Base-by-base conservation (phyloP, 192 early-diverging fungal genomes). In the Phlyctochytrium bullatum region DNA sequence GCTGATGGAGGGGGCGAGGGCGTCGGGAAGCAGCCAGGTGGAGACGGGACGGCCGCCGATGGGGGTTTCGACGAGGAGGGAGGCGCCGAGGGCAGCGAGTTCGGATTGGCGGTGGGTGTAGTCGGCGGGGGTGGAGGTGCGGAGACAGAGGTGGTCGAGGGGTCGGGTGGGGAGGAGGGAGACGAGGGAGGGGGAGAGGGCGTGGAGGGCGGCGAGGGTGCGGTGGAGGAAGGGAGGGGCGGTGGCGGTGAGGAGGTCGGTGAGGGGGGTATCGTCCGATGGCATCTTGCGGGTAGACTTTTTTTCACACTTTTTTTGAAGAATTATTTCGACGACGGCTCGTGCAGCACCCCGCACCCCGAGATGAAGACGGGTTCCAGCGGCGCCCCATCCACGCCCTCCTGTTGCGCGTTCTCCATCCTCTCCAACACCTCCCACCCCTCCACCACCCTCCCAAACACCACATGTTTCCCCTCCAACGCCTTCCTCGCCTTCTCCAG, bases 371-470 rank as follows among this genome's bases (percentile, higher is more conserved):
- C n/a, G n/a, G n/a, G n/a, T n/a, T n/a, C n/a, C n/a, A n/a, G n/a
- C n/a, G n/a, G n/a, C n/a, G n/a, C n/a, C n/a, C n/a, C n/a, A n/a
- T n/a, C n/a, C n/a, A n/a, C n/a, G n/a, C n/a, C n/a, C n/a, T n/a
- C n/a, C n/a, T n/a, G n/a, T n/a, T n/a, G n/a, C n/a, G n/a, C n/a
- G n/a, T n/a, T n/a, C n/a, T n/a, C n/a, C n/a, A 57, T 14, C 54
- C 54, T 57, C 54, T 57, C 54, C 12, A 57, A 25, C 54, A 57
- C 78, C 24, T 86, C 76, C 69, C 85, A 33, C 0, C 88, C 88
- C 59, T 86, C 69, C 2, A 84, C 50, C 6, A 87, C 82, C 24
- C 78, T 72, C 25, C 88, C 89, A 78, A 90, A 90, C 12, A 90
- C 82, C 0, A 89, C 88, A 74, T 90, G 87, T 60, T 80, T 75